Evolutionary conservation across 805 yeast species (phyloP).

Genomic region (Saccharomycopsis amapae): DNA sequence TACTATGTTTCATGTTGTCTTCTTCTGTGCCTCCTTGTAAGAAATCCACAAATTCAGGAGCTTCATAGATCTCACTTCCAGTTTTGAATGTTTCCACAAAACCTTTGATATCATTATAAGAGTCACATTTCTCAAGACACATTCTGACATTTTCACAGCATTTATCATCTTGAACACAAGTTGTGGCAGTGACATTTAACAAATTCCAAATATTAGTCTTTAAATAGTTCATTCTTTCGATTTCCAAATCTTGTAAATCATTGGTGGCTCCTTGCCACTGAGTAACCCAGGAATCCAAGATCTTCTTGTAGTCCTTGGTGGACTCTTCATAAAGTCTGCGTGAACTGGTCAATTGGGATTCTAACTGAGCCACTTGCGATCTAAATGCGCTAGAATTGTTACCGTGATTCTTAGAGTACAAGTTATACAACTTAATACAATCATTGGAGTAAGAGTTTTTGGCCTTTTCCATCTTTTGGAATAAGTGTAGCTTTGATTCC

Average conservation of each 20-base stretch:
- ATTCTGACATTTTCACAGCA: constrained; percentile 66
- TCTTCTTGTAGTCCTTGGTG: constrained; percentile 44
- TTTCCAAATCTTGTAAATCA: constrained; percentile 60
- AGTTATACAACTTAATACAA: constrained; percentile 51
- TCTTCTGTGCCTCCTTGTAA: constrained; percentile 23
- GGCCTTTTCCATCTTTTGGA: constrained; percentile 31
- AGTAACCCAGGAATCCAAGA: constrained; percentile 55
- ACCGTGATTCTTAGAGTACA: constrained; percentile 43
- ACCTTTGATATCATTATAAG: neutral
- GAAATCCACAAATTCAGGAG: constrained; percentile 61
- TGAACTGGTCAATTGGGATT: constrained; percentile 26
- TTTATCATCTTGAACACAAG: constrained; percentile 74
- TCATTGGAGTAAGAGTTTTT: constrained; percentile 49
- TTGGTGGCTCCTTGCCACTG: constrained; percentile 67
- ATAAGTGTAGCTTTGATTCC: constrained; percentile 36
- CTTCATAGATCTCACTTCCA: constrained; percentile 50
- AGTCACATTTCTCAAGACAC: constrained; percentile 57
- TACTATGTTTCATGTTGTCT: neutral
- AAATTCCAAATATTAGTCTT: constrained; percentile 72
- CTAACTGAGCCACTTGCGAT: constrained; percentile 43
- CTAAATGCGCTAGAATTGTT: constrained; percentile 35
- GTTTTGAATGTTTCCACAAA: constrained; percentile 36
- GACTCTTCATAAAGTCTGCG: constrained; percentile 41
- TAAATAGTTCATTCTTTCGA: constrained; percentile 61
- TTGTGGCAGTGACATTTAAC: constrained; percentile 64